These are phyloP conservation scores for Xylaria intraflava DNA, from an alignment of 495 filamentous ascomycete species.

Conservation along the genomic window DNA sequence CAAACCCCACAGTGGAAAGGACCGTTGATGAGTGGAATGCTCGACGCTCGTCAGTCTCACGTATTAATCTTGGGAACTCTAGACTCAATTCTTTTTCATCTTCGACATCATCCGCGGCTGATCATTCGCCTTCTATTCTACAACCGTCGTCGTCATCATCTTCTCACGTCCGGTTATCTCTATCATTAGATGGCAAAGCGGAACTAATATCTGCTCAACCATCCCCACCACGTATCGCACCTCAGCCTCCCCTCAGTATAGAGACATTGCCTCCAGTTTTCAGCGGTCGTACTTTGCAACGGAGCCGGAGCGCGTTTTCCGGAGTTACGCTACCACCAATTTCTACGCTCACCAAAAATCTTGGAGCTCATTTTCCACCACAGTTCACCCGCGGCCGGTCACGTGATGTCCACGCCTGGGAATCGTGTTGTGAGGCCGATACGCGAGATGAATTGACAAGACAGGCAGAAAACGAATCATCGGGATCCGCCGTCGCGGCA, in stretches of 20 bases:
- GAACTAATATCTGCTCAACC: conserved; percentile 63
- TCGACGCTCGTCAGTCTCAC: background rate
- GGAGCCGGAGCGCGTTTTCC: conserved; percentile 47
- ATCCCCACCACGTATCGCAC: conserved; percentile 57
- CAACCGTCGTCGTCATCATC: conserved; percentile 29
- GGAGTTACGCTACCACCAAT: conserved; percentile 45
- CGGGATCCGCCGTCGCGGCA: conserved; percentile 61
- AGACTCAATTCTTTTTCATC: conserved; percentile 32
- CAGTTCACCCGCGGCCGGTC: conserved; percentile 58
- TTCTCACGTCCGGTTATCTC: conserved; percentile 56
- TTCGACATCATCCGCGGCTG: conserved; percentile 28
- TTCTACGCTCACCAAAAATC: conserved; percentile 41
- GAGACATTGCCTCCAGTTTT: conserved; percentile 46
- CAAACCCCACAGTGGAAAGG: conserved; percentile 25
- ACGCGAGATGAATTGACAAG: conserved; percentile 63
- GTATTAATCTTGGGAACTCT: background rate
- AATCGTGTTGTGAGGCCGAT: conserved; percentile 69
- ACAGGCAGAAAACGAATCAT: conserved; percentile 65
- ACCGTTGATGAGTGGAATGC: conserved; percentile 22
- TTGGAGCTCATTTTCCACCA: conserved; percentile 47
- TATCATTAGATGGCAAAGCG: conserved; percentile 78
- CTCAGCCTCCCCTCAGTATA: conserved; percentile 16
- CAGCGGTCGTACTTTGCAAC: conserved; percentile 44
- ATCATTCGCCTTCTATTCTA: conserved; percentile 19
- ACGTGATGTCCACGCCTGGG: conserved; percentile 77